Base-by-base conservation (phyloP, 768 basidiomycete species). In the Pisolithus marmoratus region DNA sequence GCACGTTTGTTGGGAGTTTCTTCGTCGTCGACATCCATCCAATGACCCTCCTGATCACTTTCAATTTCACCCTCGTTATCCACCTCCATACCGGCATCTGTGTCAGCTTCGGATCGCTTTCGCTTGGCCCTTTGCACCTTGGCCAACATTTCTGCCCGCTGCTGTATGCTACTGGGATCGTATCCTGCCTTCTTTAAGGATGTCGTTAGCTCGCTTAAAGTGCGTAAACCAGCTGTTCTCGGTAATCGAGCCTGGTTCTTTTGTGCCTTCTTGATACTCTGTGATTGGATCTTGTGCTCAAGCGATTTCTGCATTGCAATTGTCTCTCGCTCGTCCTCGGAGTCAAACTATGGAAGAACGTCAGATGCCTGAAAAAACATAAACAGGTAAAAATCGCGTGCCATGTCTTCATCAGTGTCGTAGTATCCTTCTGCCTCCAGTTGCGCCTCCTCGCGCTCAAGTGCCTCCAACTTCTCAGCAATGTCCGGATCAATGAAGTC, bases 401-500 rank as follows among this genome's bases (percentile, higher is more conserved):
- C 91, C 64, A 91, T 87, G 49, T 94, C 88, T 52, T 86, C 87
- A 36, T 93, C 95, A 49, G 76, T 82, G 34, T 92, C 90, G 68
- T 98, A 99, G 77, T 90, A 98, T 4, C 96, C 96, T 67, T 97
- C 92, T 1, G 84, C 86, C 66, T 92, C 77, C n/a, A 99, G 80
- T 59, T 81, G 82, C 69, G 95, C 95, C 69, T 99, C 96, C 66
- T 98, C 96, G 17, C 90, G 83, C 70, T 99, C 95, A 52, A 99
- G 83, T 12, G 93, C 95, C 63, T 97, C 95, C 44, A 99, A 84
- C 71, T 94, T 95, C 70, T 94, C 94, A 19, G 83, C 85, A 54
- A 99, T 98, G 63, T 99, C 96, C 20, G 93, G 88, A 69, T 98
- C 95, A 68, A 98, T 90, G 56, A 99, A 99, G 75, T 99, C 96